Base-by-base conservation (phyloP, 2,329 filamentous ascomycete species). In the Aureobasidium leucospermi region DNA sequence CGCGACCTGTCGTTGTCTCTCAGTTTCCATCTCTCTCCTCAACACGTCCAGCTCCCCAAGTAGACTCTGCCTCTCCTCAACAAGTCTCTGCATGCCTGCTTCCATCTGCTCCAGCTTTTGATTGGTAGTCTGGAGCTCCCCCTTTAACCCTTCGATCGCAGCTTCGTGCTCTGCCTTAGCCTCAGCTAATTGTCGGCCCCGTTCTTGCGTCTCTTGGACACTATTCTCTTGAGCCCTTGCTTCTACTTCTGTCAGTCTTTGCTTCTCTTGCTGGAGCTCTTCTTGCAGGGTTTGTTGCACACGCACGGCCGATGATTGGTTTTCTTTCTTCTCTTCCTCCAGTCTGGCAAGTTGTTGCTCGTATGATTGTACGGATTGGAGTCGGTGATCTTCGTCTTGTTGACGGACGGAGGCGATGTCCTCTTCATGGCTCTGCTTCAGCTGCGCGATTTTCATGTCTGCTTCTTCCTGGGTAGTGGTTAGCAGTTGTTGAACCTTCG, bases 241-340 rank as follows among this genome's bases (percentile, higher is more conserved):
- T 60, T 60, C 51, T 60, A 43, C 58, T 53, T 52, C 58, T n/a
- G 48, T 59, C 48, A 59, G 58, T 48, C 28, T 52, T 41, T 46
- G 47, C 48, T 53, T 51, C n/a, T 51, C 39, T 51, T 53, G 46
- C 46, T 46, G 47, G 28, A 59, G 47, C 39, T 53, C 41, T 34
- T 59, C 47, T 41, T 41, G 47, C 3, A 59, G 58, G 38, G n/a
- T 46, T 43, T 59, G n/a, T 59, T 59, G 58, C 47, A 45, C 47
- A 59, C 58, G 48, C 48, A 59, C 58, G 46, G 47, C 58, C 46
- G 47, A 42, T 45, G 41, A 39, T 28, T 59, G 46, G 13, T 39
- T 45, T 4, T 39, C 38, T 53, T 59, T 41, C 9, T 28, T 34
- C 13, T 59, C 58, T 38, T 59, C 31, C n/a, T 59, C 41, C 29